phyloP scores from a whole-genome alignment of 164 flowering plant species.

The Sextonia rubra region DNA sequence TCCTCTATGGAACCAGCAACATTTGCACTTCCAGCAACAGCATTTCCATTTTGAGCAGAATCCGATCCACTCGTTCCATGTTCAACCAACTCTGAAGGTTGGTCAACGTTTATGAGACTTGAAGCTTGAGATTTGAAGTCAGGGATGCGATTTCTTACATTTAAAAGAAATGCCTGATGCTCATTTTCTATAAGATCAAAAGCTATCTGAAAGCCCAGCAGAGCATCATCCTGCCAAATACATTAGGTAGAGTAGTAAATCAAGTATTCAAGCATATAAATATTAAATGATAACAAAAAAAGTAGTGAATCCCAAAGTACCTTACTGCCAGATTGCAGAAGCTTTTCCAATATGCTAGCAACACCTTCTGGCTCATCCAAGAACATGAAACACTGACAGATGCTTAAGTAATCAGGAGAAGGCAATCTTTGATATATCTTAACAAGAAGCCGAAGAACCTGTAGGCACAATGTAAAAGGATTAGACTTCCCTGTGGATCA shows the following conservation, averaged over 20 bases:
- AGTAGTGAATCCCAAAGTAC: slow-evolving; percentile 2
- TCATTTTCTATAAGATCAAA: slow-evolving; percentile 98
- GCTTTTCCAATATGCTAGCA: slow-evolving; percentile 68
- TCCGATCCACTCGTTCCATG: slow-evolving; percentile 31
- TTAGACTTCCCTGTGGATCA: background rate
- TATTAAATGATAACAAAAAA: background rate
- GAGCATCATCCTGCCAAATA: slow-evolving; percentile 57
- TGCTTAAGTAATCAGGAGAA: slow-evolving; percentile 80
- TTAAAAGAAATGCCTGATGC: slow-evolving; percentile 89
- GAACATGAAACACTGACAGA: slow-evolving; percentile 91
- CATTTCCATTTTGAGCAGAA: slow-evolving; percentile 36
- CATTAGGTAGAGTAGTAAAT: background rate
- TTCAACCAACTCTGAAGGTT: slow-evolving; percentile 26
- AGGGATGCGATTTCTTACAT: slow-evolving; percentile 67
- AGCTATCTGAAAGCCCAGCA: slow-evolving; percentile 88
- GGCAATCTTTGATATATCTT: slow-evolving; percentile 60
- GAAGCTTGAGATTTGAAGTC: slow-evolving; percentile 34
- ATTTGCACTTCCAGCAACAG: slow-evolving; percentile 10
- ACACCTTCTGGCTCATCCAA: slow-evolving; percentile 78
- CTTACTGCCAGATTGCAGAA: slow-evolving; percentile 55
- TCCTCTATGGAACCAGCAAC: slow-evolving; percentile 37
- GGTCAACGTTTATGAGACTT: slow-evolving; percentile 1
- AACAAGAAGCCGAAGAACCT: slow-evolving; percentile 90
- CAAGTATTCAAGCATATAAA: background rate
- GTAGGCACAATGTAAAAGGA: slow-evolving; percentile 5